phyloP scores from a whole-genome alignment of 345 rosid species.

The Populus euphratica region DNA sequence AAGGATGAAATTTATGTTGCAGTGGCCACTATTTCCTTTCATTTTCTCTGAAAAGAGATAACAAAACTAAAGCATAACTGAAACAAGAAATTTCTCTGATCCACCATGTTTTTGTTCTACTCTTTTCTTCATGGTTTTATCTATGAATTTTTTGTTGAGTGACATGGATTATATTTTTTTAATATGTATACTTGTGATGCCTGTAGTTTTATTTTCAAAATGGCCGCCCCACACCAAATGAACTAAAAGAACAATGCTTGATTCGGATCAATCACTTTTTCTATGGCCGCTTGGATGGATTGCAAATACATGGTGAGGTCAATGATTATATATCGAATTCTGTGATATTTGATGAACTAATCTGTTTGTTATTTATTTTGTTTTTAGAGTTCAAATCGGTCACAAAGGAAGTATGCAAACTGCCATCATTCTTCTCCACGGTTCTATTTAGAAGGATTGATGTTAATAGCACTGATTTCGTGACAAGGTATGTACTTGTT shows the following conservation, averaged over 20 bases:
- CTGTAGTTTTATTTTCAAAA: conserved; percentile 90
- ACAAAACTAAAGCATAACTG: background rate
- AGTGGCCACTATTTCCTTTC: background rate
- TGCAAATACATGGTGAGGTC: conserved; percentile 63
- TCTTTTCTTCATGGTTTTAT: background rate
- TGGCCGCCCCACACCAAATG: conserved; percentile 85
- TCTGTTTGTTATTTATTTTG: conserved; percentile 18
- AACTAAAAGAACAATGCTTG: conserved; percentile 69
- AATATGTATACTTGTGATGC: conserved; percentile 13
- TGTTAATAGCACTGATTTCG: conserved; percentile 49
- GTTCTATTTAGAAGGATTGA: conserved; percentile 76
- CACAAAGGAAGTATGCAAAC: conserved; percentile 86
- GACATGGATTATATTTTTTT: background rate
- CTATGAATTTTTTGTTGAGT: background rate
- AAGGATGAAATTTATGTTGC: background rate
- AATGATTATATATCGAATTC: background rate
- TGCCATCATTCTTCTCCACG: conserved; percentile 79
- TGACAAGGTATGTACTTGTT: conserved; percentile 58
- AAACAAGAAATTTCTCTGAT: background rate
- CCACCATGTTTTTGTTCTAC: background rate
- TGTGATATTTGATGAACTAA: conserved; percentile 4
- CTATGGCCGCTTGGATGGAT: conserved; percentile 64
- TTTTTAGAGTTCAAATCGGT: conserved; percentile 70
- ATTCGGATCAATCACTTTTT: conserved; percentile 67
- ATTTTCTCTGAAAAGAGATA: background rate